phyloP scores from a whole-genome alignment of 768 basidiomycete genomes.

The Pulveroboletus sp. region DNA sequence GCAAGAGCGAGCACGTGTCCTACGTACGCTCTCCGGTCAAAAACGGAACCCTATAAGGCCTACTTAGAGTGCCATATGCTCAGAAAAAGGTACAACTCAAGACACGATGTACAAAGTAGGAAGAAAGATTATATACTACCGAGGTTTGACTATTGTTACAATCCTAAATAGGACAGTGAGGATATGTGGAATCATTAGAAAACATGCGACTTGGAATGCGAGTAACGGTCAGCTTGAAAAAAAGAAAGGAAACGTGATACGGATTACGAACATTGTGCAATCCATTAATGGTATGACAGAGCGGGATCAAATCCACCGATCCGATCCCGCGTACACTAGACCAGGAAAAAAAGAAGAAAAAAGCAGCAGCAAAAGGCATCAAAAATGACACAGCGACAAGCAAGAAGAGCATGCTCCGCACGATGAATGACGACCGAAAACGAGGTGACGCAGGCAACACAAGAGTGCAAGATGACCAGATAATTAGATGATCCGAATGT shows the following conservation, averaged over 20 bases:
- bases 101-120: slow-evolving; percentile 15
- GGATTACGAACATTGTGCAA: slow-evolving; percentile 13
- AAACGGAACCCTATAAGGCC: too few species aligned
- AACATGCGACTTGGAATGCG: slow-evolving; percentile 25
- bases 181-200: slow-evolving; percentile 23
- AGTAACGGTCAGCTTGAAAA: slow-evolving; percentile 7
- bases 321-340: slow-evolving; percentile 17
- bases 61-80: background rate
- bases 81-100: background rate
- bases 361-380: slow-evolving; percentile 8
- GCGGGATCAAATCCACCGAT: slow-evolving; percentile 13
- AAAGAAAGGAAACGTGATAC: too few species aligned
- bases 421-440: slow-evolving; percentile 13
- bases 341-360: slow-evolving; percentile 1
- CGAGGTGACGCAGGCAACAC: slow-evolving; percentile 16
- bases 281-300: slow-evolving; percentile 18
- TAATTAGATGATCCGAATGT: slow-evolving; percentile 20
- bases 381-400: slow-evolving; percentile 12
- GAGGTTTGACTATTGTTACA: slow-evolving; percentile 31
- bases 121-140: slow-evolving; percentile 27
- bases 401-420: slow-evolving; percentile 24
- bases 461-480: slow-evolving; percentile 20
- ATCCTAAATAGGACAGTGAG: slow-evolving; percentile 30
- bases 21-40: too few species aligned
- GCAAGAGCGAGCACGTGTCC: too few species aligned